Evolutionary conservation across 2,329 filamentous ascomycete species (phyloP).

Genomic region (Trichoderma brevicompactum): DNA sequence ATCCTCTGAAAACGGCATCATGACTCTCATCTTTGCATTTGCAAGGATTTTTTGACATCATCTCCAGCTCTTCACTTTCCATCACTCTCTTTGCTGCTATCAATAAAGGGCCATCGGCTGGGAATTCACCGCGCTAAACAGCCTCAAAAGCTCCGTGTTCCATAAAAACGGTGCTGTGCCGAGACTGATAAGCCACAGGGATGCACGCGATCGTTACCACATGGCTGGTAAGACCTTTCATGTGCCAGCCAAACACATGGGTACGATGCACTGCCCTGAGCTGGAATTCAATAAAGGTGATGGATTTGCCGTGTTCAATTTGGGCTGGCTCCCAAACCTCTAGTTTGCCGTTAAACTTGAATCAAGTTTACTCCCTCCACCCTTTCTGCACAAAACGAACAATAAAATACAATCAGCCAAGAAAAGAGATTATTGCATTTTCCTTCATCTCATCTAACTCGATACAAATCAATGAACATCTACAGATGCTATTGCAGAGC

Average conservation of each 20-base stretch:
- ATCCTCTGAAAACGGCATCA: neutral
- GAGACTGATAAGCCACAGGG: conserved; percentile 4
- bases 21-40: neutral
- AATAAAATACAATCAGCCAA: too few species aligned
- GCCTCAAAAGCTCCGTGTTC: neutral
- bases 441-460: too few species aligned
- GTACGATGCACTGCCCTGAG: neutral
- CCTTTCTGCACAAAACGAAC: too few species aligned
- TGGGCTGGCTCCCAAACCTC: too few species aligned
- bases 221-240: conserved; percentile 13
- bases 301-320: neutral
- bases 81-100: too few species aligned
- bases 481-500: too few species aligned
- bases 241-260: conserved; percentile 19
- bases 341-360: too few species aligned
- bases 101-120: neutral
- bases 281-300: neutral
- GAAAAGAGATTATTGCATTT: too few species aligned
- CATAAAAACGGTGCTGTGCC: too few species aligned
- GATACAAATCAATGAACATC: too few species aligned
- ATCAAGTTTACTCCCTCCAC: too few species aligned
- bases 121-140: neutral
- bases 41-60: neutral
- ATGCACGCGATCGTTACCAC: conserved; percentile 15
- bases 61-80: too few species aligned